A percentile compares a stretch with the other conserved stretches of the same genome.
phyloP scores from a whole-genome alignment of 1,139 yeast genomes.

The Taiozyma sp. region DNA sequence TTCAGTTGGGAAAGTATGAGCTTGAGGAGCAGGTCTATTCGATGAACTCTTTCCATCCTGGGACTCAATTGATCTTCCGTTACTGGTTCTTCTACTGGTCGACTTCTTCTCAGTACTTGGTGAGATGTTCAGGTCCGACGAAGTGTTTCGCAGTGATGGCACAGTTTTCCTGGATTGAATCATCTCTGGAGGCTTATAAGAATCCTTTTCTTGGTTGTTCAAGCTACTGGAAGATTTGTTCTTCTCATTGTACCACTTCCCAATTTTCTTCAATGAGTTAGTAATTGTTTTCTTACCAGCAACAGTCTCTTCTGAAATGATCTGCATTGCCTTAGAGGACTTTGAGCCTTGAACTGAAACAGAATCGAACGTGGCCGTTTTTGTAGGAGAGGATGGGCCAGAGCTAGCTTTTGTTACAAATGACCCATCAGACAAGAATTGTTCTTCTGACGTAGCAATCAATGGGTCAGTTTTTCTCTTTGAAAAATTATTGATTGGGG shows the following conservation, averaged over 20 bases:
- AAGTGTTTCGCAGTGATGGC: slow-evolving; percentile 1
- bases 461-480: slow-evolving; percentile 20
- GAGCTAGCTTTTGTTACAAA: slow-evolving; percentile 14
- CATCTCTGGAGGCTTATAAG: slow-evolving; percentile 61
- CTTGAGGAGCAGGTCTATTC: slow-evolving; percentile 20
- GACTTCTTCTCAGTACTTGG: slow-evolving; percentile 1
- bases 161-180: slow-evolving; percentile 46
- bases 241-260: slow-evolving; percentile 64
- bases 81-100: slow-evolving; percentile 2
- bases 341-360: slow-evolving; percentile 4
- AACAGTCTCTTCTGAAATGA: slow-evolving; percentile 23
- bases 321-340: slow-evolving; percentile 16
- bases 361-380: neutral
- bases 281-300: slow-evolving; percentile 32
- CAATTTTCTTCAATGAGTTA: slow-evolving; percentile 51
- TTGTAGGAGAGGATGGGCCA: neutral
- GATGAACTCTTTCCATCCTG: neutral
- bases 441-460: slow-evolving; percentile 21
- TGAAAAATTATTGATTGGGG: neutral
- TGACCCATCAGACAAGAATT: slow-evolving; percentile 23
- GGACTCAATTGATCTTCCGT: slow-evolving; percentile 4
- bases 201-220: neutral
- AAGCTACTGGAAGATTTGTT: slow-evolving; percentile 8
- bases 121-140: neutral
- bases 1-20: slow-evolving; percentile 24